Evolutionary conservation across 352 stramenopile species (phyloP).

Genomic region (Pythium dissimile): DNA sequence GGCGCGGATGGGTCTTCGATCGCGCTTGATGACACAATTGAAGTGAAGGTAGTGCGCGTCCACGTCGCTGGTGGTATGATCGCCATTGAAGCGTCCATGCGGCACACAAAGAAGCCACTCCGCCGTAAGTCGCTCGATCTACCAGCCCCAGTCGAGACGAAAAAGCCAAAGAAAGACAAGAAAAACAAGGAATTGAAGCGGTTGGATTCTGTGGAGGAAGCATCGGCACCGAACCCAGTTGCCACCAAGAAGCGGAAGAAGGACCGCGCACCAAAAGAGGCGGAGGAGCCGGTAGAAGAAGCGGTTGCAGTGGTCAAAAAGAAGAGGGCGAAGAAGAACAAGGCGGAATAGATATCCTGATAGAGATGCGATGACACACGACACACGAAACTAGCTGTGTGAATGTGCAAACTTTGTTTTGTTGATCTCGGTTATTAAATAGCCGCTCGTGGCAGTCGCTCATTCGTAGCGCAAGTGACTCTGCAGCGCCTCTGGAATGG

Average conservation of each 20-base stretch:
- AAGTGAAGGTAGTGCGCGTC: constrained; percentile 65
- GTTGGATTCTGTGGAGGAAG: constrained; percentile 8
- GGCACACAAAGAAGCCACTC: constrained; percentile 26
- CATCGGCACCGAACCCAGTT: not conserved
- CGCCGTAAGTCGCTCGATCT: constrained; percentile 16
- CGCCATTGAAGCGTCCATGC: constrained; percentile 78
- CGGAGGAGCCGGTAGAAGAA: constrained; percentile 26
- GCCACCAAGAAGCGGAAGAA: constrained; percentile 35
- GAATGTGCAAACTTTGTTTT: constrained; percentile 2
- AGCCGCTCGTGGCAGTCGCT: constrained; percentile 1
- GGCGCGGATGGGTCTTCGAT: constrained; percentile 53
- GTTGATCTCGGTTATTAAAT: constrained; percentile 7
- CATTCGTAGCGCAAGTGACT: constrained; percentile 37
- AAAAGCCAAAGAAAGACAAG: constrained; percentile 29
- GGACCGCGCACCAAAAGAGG: constrained; percentile 21
- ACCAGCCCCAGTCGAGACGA: constrained; percentile 1
- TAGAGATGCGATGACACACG: constrained; percentile 8
- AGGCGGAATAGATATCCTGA: constrained; percentile 41
- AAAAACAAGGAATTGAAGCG: constrained; percentile 22
- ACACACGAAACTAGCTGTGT: not conserved
- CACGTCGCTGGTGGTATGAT: constrained; percentile 77
- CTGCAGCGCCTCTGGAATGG: constrained; percentile 33
- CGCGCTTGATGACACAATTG: constrained; percentile 54
- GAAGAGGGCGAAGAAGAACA: constrained; percentile 31
- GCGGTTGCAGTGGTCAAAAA: constrained; percentile 28